Evolutionary conservation across 1,139 yeast genomes (phyloP).

Genomic region (Komagataea norvegica): DNA sequence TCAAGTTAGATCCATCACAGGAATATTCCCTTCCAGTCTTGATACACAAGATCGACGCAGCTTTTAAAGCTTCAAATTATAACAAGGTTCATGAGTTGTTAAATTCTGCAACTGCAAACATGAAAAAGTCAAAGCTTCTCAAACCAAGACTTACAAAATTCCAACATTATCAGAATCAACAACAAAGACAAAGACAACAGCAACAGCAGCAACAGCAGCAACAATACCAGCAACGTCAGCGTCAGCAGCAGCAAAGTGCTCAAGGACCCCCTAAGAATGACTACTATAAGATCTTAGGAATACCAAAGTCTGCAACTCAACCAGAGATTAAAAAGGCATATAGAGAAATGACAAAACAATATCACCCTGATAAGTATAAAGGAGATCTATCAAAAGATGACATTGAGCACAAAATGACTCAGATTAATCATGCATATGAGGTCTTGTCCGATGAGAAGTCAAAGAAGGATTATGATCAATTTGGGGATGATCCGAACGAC

Average conservation of each 20-base stretch:
- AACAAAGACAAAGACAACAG: slow-evolving; percentile 45
- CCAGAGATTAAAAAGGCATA: slow-evolving; percentile 78
- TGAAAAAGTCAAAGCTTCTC: slow-evolving; percentile 16
- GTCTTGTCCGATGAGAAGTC: slow-evolving; percentile 64
- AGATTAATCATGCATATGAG: slow-evolving; percentile 90
- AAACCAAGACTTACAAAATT: slow-evolving; percentile 13
- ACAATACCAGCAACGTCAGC: slow-evolving; percentile 44
- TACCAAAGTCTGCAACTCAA: slow-evolving; percentile 62
- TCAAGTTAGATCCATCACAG: slow-evolving; percentile 7
- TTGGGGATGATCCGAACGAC: slow-evolving; percentile 56
- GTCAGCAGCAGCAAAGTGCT: slow-evolving; percentile 35
- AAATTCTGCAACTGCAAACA: slow-evolving; percentile 18
- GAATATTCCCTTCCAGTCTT: slow-evolving; percentile 19
- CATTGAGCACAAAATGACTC: slow-evolving; percentile 83
- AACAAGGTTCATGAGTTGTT: slow-evolving; percentile 18
- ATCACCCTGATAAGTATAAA: slow-evolving; percentile 88
- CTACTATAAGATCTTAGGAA: slow-evolving; percentile 75
- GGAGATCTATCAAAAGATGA: slow-evolving; percentile 64
- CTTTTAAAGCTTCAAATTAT: slow-evolving; percentile 18
- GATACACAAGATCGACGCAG: slow-evolving; percentile 18
- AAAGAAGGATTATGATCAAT: slow-evolving; percentile 57
- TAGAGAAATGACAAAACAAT: slow-evolving; percentile 69
- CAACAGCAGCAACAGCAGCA: slow-evolving; percentile 48
- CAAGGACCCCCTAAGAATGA: slow-evolving; percentile 52
- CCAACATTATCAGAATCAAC: slow-evolving; percentile 44